Conservation (phyloP, 2,329 filamentous ascomycete species). For the Ascochyta koolunga region DNA sequence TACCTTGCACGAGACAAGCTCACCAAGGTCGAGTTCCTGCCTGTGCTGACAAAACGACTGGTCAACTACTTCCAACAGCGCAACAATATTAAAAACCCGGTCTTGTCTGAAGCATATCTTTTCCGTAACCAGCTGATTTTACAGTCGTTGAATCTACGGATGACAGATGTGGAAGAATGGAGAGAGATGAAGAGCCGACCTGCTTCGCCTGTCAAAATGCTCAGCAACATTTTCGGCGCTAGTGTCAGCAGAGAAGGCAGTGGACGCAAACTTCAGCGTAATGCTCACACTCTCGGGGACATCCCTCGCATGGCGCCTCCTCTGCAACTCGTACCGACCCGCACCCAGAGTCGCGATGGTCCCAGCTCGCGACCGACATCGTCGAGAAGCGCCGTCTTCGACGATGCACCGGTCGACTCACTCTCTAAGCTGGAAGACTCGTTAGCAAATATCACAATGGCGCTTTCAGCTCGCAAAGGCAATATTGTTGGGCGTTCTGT, state of each 20-base stretch:
- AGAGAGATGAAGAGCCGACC: constrained; percentile 67
- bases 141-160: constrained; percentile 68
- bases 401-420: constrained; percentile 35
- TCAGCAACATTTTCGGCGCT: constrained; percentile 79
- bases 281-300: constrained; percentile 42
- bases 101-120: constrained; percentile 71
- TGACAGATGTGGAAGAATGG: constrained; percentile 63
- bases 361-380: constrained; percentile 42
- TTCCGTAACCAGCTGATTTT: constrained; percentile 80
- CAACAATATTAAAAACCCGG: constrained; percentile 69
- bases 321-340: constrained; percentile 41
- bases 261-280: constrained; percentile 43
- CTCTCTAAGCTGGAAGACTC: constrained; percentile 81
- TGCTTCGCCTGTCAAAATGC: constrained; percentile 86
- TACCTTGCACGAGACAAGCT: constrained; percentile 76
- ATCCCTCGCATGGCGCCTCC: constrained; percentile 46
- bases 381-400: constrained; percentile 42
- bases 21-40: constrained; percentile 72
- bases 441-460: constrained; percentile 80
- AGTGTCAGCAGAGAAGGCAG: constrained; percentile 55
- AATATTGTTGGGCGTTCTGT: constrained; percentile 82
- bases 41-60: constrained; percentile 75
- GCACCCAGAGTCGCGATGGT: constrained; percentile 46
- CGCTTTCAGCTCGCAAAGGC: constrained; percentile 82
- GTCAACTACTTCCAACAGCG: constrained; percentile 74